These are phyloP conservation scores for Talaromyces trachyspermus DNA, from an alignment of 495 filamentous ascomycete species.

Conservation along the genomic window DNA sequence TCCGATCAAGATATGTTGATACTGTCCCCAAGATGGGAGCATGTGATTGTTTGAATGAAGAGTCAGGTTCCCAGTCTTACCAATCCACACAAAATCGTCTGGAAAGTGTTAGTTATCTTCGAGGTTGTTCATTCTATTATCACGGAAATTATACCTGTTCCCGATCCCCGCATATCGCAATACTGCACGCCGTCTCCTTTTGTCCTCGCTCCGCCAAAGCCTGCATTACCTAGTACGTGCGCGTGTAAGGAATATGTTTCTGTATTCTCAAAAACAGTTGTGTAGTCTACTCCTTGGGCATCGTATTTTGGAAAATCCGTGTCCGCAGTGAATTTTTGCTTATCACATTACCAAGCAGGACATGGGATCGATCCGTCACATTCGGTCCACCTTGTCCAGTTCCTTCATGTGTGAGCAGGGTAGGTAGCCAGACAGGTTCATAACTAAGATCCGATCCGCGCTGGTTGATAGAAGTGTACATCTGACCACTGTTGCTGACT, in stretches of 20 bases:
- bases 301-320: constrained; percentile 1
- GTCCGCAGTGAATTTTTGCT: not conserved
- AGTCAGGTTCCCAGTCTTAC: constrained; percentile 2
- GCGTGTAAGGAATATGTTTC: not conserved
- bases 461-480: constrained; percentile 18
- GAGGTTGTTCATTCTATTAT: not conserved
- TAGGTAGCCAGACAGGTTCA: not conserved
- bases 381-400: constrained; percentile 7
- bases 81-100: constrained; percentile 3
- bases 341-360: constrained; percentile 7
- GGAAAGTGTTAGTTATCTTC: not conserved
- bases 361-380: not conserved
- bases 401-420: not conserved
- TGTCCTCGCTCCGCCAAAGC: constrained; percentile 9
- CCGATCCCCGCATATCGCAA: constrained; percentile 2
- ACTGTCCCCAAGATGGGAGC: constrained; percentile 6
- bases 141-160: not conserved
- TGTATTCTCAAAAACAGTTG: not conserved
- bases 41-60: constrained; percentile 4
- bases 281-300: constrained; percentile 5
- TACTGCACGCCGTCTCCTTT: constrained; percentile 4
- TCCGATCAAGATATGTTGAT: not conserved
- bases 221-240: constrained; percentile 13
- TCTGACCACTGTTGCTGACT: constrained; percentile 17
- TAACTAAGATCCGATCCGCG: constrained; percentile 10